Evolutionary conservation across 2,329 filamentous ascomycete genomes (phyloP).

Genomic region (Talaromyces sp.): DNA sequence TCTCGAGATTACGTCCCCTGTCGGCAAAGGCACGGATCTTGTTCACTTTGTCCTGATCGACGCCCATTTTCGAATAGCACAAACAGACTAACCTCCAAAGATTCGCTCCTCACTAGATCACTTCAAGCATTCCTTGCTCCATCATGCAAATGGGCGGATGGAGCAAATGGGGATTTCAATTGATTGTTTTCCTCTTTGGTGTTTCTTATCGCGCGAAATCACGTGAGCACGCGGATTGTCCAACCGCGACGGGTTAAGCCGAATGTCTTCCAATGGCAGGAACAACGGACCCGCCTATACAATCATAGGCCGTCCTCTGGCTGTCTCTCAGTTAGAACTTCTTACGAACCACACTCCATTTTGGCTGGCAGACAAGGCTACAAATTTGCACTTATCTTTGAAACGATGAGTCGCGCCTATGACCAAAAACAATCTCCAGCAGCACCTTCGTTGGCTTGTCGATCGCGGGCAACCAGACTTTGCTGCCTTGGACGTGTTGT

Average conservation of each 20-base stretch:
- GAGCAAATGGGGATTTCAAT: neutral
- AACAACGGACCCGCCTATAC: neutral
- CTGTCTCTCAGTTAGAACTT: neutral
- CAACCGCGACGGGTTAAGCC: conserved; percentile 1
- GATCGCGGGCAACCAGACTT: conserved; percentile 37
- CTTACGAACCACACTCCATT: neutral
- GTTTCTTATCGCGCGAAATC: neutral
- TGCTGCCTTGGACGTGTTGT: conserved; percentile 29
- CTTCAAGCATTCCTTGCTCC: neutral
- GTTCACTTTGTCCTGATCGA: conserved; percentile 31
- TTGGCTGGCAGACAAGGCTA: neutral
- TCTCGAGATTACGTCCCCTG: conserved; percentile 34
- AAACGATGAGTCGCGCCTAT: conserved; percentile 38
- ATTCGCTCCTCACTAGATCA: neutral
- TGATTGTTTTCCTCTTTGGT: neutral
- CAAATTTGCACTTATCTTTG: neutral
- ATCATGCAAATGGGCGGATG: neutral
- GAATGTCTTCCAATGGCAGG: neutral
- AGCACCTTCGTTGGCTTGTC: conserved; percentile 48
- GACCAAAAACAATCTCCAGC: conserved; percentile 48
- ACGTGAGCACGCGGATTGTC: conserved; percentile 16
- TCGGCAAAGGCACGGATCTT: conserved; percentile 36
- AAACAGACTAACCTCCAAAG: too few species aligned
- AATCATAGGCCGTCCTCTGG: neutral
- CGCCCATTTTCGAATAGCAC: conserved; percentile 25